phyloP scores from a whole-genome alignment of 2,329 filamentous ascomycete genomes.

The Alternaria gaisen region DNA sequence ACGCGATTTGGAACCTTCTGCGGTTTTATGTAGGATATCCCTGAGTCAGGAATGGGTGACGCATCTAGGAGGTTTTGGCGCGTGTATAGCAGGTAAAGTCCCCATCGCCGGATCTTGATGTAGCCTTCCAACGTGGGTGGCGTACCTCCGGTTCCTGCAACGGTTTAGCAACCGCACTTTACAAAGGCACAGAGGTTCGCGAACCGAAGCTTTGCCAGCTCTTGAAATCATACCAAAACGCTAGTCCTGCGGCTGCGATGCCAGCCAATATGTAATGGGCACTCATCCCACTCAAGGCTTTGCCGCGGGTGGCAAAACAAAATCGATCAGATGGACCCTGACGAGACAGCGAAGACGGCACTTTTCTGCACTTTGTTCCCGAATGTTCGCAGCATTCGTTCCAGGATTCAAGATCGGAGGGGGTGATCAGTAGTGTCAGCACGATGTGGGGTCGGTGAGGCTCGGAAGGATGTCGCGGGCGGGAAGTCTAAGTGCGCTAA shows the following conservation, averaged over 20 bases:
- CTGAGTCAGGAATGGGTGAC: constrained; percentile 34
- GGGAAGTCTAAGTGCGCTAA: constrained; percentile 1
- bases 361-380: not conserved
- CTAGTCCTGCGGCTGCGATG: constrained; percentile 22
- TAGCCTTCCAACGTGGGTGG: constrained; percentile 43
- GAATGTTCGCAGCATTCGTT: not conserved
- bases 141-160: constrained; percentile 43
- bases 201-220: constrained; percentile 35
- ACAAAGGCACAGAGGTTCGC: not conserved
- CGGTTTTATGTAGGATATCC: constrained; percentile 35
- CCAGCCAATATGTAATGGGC: constrained; percentile 21
- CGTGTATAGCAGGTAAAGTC: constrained; percentile 38
- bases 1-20: constrained; percentile 30
- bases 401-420: not conserved
- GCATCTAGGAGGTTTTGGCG: constrained; percentile 36
- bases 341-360: not conserved
- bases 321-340: not conserved
- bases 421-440: not conserved
- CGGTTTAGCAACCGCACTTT: constrained; percentile 5
- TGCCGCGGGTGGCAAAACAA: not conserved
- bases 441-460: constrained; percentile 8
- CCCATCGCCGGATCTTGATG: constrained; percentile 41
- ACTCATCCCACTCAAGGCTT: constrained; percentile 2
- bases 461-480: not conserved
- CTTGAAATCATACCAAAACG: constrained; percentile 35